Percentiles rank a stretch among this genome's conserved stretches.
These are phyloP conservation scores for Eucalyptus caleyi DNA, from an alignment of 345 rosid genomes.

Conservation along the genomic window DNA sequence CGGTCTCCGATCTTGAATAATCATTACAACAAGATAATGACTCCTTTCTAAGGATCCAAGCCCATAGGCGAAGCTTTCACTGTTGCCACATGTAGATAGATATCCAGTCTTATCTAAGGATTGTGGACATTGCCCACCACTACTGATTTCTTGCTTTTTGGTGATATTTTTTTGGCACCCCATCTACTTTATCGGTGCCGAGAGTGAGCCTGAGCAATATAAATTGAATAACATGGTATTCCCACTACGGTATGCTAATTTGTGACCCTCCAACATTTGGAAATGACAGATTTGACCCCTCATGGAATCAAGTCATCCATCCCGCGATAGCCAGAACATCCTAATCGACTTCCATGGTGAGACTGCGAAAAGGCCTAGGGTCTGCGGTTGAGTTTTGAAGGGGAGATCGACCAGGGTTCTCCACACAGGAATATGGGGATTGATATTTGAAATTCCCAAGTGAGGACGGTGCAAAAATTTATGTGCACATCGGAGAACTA, in stretches of 20 bases:
- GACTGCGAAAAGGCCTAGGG: not conserved
- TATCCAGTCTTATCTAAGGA: not conserved
- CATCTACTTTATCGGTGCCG: not conserved
- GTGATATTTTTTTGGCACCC: not conserved
- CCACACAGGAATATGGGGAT: not conserved
- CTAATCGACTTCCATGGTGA: not conserved
- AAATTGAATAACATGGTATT: not conserved
- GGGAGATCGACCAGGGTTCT: not conserved
- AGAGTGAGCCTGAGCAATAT: not conserved
- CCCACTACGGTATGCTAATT: not conserved
- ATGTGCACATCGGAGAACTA: not conserved
- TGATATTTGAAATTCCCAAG: not conserved
- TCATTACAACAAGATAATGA: not conserved
- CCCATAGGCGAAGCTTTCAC: not conserved
- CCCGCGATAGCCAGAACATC: not conserved
- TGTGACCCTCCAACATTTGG: not conserved
- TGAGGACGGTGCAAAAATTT: not conserved
- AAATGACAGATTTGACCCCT: not conserved
- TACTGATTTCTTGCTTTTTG: not conserved
- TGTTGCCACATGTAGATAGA: not conserved
- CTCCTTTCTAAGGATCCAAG: not conserved
- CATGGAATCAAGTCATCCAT: not conserved
- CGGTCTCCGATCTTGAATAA: not conserved
- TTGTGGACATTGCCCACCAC: not conserved
- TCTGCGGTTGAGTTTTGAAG: not conserved